phyloP scores from a whole-genome alignment of 1,139 yeast genomes.

The Nadsonia starkeyi-henricii region DNA sequence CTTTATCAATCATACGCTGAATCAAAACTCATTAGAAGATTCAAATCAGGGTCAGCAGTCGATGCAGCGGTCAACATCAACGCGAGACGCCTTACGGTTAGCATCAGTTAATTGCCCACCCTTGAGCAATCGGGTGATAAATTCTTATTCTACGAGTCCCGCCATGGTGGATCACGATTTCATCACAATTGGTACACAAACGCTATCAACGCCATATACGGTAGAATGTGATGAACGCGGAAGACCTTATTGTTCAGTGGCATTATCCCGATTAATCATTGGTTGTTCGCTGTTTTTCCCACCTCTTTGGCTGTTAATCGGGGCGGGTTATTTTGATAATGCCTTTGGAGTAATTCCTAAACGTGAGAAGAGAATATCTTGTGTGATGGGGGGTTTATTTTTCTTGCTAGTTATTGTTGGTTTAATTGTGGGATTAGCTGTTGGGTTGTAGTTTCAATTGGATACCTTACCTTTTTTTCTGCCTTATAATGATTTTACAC shows the following conservation, averaged over 20 bases:
- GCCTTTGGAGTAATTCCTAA: constrained; percentile 21
- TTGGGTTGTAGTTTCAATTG: constrained; percentile 15
- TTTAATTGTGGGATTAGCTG: constrained; percentile 16
- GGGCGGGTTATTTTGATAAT: constrained; percentile 23
- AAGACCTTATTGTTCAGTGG: background rate
- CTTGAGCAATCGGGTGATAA: background rate
- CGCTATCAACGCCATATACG: background rate
- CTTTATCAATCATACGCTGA: no score
- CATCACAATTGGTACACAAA: background rate
- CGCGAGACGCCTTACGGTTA: background rate
- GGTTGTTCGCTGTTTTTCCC: constrained; percentile 18
- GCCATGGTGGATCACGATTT: background rate
- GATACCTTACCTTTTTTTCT: no score
- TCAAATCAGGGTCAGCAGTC: no score
- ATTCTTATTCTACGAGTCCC: background rate
- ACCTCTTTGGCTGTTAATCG: constrained; percentile 26
- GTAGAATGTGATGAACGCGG: background rate
- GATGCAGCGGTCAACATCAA: background rate
- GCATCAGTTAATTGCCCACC: background rate
- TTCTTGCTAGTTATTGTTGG: constrained; percentile 19
- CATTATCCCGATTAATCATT: background rate
- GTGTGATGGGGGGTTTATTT: constrained; percentile 13
- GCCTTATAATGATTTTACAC: no score
- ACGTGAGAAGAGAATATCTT: constrained; percentile 19
- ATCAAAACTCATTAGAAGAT: no score